These are phyloP conservation scores for Bruguiera sexangula DNA, from an alignment of 345 rosid species.

Conservation along the genomic window DNA sequence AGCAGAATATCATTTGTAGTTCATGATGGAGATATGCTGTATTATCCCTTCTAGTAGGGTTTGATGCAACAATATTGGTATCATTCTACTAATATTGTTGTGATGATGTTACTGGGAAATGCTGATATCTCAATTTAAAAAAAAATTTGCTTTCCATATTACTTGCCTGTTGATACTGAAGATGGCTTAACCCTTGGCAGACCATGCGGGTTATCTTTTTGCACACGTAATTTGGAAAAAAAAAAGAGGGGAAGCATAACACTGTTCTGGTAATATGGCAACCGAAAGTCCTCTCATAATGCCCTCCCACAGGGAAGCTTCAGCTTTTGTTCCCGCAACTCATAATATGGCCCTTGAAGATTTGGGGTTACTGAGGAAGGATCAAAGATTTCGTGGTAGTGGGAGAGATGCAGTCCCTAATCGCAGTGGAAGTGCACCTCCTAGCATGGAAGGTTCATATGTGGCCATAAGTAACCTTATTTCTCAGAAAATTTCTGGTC, in stretches of 20 bases:
- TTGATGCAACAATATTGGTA: not conserved
- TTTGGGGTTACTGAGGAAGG: slow-evolving; percentile 22
- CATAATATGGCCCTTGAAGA: slow-evolving; percentile 27
- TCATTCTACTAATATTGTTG: not conserved
- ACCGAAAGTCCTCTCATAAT: slow-evolving; percentile 57
- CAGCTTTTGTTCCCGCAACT: slow-evolving; percentile 25
- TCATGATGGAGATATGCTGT: not conserved
- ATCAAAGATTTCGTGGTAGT: slow-evolving; percentile 17
- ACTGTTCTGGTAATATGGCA: slow-evolving; percentile 33
- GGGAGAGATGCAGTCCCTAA: slow-evolving; percentile 35
- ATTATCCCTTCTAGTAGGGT: not conserved
- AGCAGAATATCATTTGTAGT: not conserved
- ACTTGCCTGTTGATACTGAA: not conserved
- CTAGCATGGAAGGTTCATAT: slow-evolving; percentile 56
- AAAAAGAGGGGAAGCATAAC: not conserved
- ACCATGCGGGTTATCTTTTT: not conserved
- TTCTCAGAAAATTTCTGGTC: slow-evolving; percentile 27
- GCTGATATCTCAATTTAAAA: not conserved
- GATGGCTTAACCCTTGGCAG: not conserved
- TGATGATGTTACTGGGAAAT: not conserved
- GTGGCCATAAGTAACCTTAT: slow-evolving; percentile 42
- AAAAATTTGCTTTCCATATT: not conserved
- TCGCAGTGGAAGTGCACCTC: slow-evolving; percentile 69
- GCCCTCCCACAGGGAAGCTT: slow-evolving; percentile 28
- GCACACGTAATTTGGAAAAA: not conserved